A percentile compares a stretch with the other conserved stretches of the same genome.
phyloP scores from a whole-genome alignment of 495 filamentous ascomycete species.

The Hypoxylon subgilvum region DNA sequence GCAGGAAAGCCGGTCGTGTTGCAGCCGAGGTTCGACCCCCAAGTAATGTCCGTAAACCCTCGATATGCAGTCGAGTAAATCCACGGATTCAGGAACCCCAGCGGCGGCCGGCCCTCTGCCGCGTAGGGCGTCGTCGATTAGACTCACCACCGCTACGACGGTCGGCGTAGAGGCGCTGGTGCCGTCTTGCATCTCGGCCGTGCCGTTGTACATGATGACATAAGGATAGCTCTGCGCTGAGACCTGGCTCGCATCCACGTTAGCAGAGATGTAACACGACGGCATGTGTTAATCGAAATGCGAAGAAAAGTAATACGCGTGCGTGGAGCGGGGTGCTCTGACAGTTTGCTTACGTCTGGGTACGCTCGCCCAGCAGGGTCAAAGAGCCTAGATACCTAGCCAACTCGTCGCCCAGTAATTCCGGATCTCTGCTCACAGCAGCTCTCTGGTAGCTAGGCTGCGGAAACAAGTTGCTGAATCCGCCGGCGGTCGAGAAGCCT shows the following conservation, averaged over 20 bases:
- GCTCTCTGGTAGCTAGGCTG: conserved; percentile 67
- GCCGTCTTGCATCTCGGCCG: too few species aligned
- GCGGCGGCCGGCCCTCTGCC: conserved; percentile 52
- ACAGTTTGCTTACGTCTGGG: conserved; percentile 72
- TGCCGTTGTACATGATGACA: neutral
- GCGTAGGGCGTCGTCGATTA: conserved; percentile 70
- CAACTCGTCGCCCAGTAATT: too few species aligned
- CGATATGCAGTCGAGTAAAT: conserved; percentile 44
- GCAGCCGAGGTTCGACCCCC: conserved; percentile 62
- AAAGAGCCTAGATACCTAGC: too few species aligned
- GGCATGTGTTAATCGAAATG: too few species aligned
- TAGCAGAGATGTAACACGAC: too few species aligned
- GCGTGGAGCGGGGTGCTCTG: too few species aligned
- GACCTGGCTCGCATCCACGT: too few species aligned
- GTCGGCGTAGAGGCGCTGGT: conserved; percentile 54
- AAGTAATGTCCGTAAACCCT: conserved; percentile 54
- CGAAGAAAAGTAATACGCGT: too few species aligned
- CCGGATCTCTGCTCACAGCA: too few species aligned
- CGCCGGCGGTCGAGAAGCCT: conserved; percentile 57
- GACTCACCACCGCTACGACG: conserved; percentile 62
- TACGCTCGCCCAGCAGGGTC: conserved; percentile 54
- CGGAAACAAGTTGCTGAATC: conserved; percentile 67
- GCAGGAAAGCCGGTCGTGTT: conserved; percentile 59
- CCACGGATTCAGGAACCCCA: conserved; percentile 75
- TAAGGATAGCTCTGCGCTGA: conserved; percentile 60